Evolutionary conservation across 164 flowering plant species (phyloP), one percentile per base, ranked within the genome.

Genomic region (Hamamelis virginiana): DNA sequence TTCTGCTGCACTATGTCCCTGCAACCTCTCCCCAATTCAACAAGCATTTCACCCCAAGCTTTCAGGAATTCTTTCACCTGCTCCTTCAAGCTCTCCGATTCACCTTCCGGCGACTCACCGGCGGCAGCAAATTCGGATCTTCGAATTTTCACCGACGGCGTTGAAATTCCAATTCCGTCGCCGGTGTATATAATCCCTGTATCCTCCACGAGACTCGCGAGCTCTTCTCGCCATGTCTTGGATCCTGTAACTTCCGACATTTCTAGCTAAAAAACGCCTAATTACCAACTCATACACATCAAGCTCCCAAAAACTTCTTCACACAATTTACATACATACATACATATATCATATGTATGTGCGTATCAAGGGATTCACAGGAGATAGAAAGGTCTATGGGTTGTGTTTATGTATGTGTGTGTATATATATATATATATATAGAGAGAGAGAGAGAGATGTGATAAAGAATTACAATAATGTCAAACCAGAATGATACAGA

Each of bases 21-120:
- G 66, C 87, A 87, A 3, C 97, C 97, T 72, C 67, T 86, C 64
- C 84, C 96, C n/a, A 94, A 80, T 8, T 94, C 98, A 19, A 78
- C 26, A 14, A 84, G 57, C 87, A 95, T 71, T 76, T 92, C 97
- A 0, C 82, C 88, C 83, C 92, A 83, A 6, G 97, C 93, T 63
- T 80, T 78, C 71, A 81, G 67, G 38, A 95, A 95, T 14, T 85
- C 97, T 74, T 83, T 83, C 64, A 84, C 67, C 80, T 90, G 96
- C 62, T 89, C 92, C 80, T 77, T 81, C 66, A 87, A 70, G 59
- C 85, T 82, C 87, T 89, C 95, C 68, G 69, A 21, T 45, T 73
- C 85, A 14, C 28, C 38, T 10, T 18, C 60, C 65, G 44, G 27
- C 21, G 61, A 10, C 25, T 43, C 65, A 6, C 41, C 59, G n/a